Conservation (phyloP, 345 rosid species). For the Eutrema japonicum region DNA sequence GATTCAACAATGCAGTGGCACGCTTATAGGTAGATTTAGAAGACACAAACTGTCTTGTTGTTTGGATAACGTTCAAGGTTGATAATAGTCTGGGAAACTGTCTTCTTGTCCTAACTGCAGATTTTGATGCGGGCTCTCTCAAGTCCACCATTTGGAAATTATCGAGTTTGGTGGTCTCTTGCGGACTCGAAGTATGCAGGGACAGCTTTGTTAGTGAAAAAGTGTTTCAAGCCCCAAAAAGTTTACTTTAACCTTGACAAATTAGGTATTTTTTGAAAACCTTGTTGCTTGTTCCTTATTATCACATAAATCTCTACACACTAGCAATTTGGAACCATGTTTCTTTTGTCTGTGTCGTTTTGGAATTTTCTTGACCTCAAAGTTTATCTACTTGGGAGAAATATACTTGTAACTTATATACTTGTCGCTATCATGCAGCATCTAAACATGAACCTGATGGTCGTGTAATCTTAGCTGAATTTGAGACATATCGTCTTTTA, state of each 20-base stretch:
- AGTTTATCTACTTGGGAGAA: not conserved
- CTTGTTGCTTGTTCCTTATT: conserved; percentile 22
- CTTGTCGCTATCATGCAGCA: conserved; percentile 46
- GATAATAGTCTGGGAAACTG: not conserved
- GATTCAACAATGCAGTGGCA: conserved; percentile 6
- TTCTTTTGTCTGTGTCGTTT: not conserved
- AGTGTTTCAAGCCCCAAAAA: conserved; percentile 64
- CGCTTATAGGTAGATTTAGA: conserved; percentile 4
- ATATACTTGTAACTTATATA: conserved; percentile 16
- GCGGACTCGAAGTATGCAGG: conserved; percentile 96
- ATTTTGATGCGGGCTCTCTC: conserved; percentile 78
- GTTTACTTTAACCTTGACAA: conserved; percentile 75
- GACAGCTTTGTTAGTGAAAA: conserved; percentile 87
- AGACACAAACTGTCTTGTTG: conserved; percentile 2
- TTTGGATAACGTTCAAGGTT: conserved; percentile 1
- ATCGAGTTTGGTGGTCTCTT: conserved; percentile 96
- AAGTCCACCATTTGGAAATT: conserved; percentile 71
- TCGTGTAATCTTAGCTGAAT: conserved; percentile 90
- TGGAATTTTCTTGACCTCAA: conserved; percentile 13
- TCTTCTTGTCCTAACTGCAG: conserved; percentile 48
- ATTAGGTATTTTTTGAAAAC: conserved; percentile 54
- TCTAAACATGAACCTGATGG: conserved; percentile 94
- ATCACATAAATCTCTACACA: conserved; percentile 2
- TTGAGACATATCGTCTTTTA: conserved; percentile 68
- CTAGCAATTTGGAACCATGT: not conserved